Base-by-base conservation (phyloP, 768 basidiomycete genomes). In the Bullera alba region DNA sequence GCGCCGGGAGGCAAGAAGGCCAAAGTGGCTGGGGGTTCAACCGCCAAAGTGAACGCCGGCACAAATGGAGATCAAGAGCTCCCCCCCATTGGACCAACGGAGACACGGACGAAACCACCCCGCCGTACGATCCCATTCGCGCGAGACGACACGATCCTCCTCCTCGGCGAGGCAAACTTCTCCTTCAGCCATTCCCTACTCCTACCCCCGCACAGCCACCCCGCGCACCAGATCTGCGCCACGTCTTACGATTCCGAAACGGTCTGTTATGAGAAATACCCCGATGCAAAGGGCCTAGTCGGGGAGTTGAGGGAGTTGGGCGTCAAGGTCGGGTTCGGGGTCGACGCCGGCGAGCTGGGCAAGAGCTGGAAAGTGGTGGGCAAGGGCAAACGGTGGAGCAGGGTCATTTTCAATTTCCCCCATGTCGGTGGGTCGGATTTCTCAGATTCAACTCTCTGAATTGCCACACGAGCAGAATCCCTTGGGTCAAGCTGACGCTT, bases 331-430 rank as follows among this genome's bases (percentile, higher is more conserved):
- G 65, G 87, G 12, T 96, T 95, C 68, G 78, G 77, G 5, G 78
- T 95, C 17, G 93, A 97, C 67, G 93, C 84, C n/a, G 85, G 83
- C 5, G 79, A 76, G 49, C 72, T 97, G 28, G 83, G 83, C 47
- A 84, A 78, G 54, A 71, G 75, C 32, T 51, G 78, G 5, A 65
- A 70, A 5, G 70, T 92, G 39, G 85, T 81, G 56, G 80, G 79
- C 54, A 57, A 45, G 41, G 60, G 51, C 4, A 34, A 42, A 79
- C 74, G 48, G 86, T 85, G 80, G 84, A 89, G 52, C 72, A 80
- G 79, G 54, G 79, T 96, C 50, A 81, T 87, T 5, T 96, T 89
- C 84, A 95, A 97, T 70, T 97, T 96, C 68, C 93, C 93, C 51
- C 93, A 97, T 75, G 85, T 86, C 63, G 92, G 92, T 87, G 63